Base-by-base conservation (phyloP, 495 filamentous ascomycete species). In the Jackrogersella multiformis region DNA sequence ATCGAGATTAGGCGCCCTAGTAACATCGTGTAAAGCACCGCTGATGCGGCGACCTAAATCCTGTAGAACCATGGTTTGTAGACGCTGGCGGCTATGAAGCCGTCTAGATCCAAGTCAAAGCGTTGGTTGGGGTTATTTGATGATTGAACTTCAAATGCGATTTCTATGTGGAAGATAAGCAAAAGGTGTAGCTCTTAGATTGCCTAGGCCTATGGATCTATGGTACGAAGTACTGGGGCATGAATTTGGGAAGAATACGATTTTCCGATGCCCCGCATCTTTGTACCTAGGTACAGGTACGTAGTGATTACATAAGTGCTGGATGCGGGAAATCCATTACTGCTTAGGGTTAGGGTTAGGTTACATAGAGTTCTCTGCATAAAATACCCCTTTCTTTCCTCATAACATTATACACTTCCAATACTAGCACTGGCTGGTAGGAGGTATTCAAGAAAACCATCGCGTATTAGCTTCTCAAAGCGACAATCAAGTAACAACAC, bases 21-120 rank as follows among this genome's bases (percentile, higher is more conserved):
- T 96, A 70, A 98, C 85, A 80, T 98, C 94, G 69, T 89, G 92
- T 76, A 99, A 90, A 69, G 95, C 95, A 81, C 92, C 87, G 78
- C 97, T 98, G 77, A 99, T 97, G 77, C 96, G 96, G 85, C 94
- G 92, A 67, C 95, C 95, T 21, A 99, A 85, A 86, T 98, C 95
- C 88, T 97, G 93, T 67, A 99, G 88, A 84, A 99, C 95, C 95
- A 99, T 99, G n/a, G n/a, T n/a, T n/a, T 73, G 53, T 82, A 77
- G 26, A 26, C 38, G 44, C 51, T 52, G 54, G 32, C 38, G 56
- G 60, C 69, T 61, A 46, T 46, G 2, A 46, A 53, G 64, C 60
- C 64, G 69, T 54, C 20, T 2, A 44, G 38, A 39, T 46, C 21
- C 10, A 26, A 34, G 6, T 44, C 28, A 24, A 10, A n/a, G 21